Conservation (phyloP, 352 stramenopile genomes). For the Phytophthora podocarpi region DNA sequence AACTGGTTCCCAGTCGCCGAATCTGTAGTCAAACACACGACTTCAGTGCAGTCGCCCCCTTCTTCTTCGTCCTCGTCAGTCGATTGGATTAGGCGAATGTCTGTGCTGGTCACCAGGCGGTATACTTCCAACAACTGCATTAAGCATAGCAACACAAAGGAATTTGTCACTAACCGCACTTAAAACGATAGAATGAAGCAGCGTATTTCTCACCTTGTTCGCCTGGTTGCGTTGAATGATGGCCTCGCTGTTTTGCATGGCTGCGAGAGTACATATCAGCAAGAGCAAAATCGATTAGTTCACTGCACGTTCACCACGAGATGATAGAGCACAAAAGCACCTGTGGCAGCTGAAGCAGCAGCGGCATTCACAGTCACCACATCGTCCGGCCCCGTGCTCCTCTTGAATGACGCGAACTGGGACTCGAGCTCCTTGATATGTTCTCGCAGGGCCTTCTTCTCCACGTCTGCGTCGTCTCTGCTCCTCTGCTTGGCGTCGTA, state of each 20-base stretch:
- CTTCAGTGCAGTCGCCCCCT: conserved; percentile 57
- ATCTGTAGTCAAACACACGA: conserved; percentile 71
- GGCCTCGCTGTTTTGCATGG: conserved; percentile 48
- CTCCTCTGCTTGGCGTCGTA: conserved; percentile 40
- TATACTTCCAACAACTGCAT: conserved; percentile 79
- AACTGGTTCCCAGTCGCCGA: conserved; percentile 71
- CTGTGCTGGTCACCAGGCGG: conserved; percentile 73
- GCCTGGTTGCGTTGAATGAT: conserved; percentile 65
- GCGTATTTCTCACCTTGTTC: conserved; percentile 57
- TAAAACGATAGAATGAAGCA: background rate
- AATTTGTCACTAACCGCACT: background rate
- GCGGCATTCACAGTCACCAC: conserved; percentile 44
- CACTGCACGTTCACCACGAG: background rate
- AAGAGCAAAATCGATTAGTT: background rate
- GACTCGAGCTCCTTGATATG: conserved; percentile 62
- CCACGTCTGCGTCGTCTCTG: conserved; percentile 32
- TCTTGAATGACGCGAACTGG: conserved; percentile 57
- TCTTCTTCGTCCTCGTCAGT: conserved; percentile 62
- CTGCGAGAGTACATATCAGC: conserved; percentile 12
- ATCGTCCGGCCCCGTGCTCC: conserved; percentile 41
- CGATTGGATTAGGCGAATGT: conserved; percentile 76
- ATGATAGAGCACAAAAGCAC: conserved; percentile 9
- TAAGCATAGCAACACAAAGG: background rate
- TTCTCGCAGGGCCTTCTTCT: conserved; percentile 45
- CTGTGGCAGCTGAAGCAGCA: conserved; percentile 29